A percentile compares a stretch with the other conserved stretches of the same genome.
These are phyloP conservation scores for Thermomucor indicae-seudaticae DNA, from an alignment of 371 early-diverging fungal species.

Conservation along the genomic window DNA sequence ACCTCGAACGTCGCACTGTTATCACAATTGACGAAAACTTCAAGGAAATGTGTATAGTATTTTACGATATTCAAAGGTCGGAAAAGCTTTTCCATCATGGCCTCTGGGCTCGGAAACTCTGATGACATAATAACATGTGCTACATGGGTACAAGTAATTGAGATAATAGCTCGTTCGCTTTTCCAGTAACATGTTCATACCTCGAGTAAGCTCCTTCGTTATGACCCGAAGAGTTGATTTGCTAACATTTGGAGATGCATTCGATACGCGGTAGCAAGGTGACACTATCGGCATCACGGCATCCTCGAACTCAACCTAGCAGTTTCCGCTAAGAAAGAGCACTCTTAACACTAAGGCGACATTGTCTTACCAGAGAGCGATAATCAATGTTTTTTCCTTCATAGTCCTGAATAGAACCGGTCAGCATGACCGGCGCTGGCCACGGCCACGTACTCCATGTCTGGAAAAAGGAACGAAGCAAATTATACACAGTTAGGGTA, in stretches of 20 bases:
- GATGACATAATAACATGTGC: not conserved
- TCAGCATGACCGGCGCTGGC: slow-evolving; percentile 30
- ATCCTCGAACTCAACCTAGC: slow-evolving; percentile 17
- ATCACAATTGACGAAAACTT: slow-evolving; percentile 14
- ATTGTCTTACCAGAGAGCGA: slow-evolving; percentile 9
- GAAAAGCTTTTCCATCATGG: slow-evolving; percentile 16
- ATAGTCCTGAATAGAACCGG: slow-evolving; percentile 19
- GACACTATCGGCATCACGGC: slow-evolving; percentile 39
- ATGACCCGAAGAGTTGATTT: slow-evolving; percentile 23
- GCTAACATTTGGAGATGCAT: slow-evolving; percentile 26
- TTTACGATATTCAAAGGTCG: slow-evolving; percentile 13
- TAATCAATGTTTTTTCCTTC: slow-evolving; percentile 10
- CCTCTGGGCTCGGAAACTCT: not conserved
- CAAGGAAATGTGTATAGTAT: slow-evolving; percentile 17
- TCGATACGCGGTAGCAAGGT: slow-evolving; percentile 35
- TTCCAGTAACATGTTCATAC: slow-evolving; percentile 16
- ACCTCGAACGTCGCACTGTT: slow-evolving; percentile 17
- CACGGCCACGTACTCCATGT: slow-evolving; percentile 37
- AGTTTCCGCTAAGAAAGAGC: not conserved
- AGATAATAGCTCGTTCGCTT: too few relatives aligned
- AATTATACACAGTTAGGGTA: slow-evolving; percentile 5
- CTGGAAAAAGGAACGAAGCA: slow-evolving; percentile 23
- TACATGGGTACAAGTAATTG: too few relatives aligned
- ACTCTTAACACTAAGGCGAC: not conserved
- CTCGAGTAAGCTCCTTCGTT: slow-evolving; percentile 29